Evolutionary conservation across 139 green algal species (phyloP), one percentile per base, ranked within the genome.

Genomic region (Mesotaenium endlicherianum): DNA sequence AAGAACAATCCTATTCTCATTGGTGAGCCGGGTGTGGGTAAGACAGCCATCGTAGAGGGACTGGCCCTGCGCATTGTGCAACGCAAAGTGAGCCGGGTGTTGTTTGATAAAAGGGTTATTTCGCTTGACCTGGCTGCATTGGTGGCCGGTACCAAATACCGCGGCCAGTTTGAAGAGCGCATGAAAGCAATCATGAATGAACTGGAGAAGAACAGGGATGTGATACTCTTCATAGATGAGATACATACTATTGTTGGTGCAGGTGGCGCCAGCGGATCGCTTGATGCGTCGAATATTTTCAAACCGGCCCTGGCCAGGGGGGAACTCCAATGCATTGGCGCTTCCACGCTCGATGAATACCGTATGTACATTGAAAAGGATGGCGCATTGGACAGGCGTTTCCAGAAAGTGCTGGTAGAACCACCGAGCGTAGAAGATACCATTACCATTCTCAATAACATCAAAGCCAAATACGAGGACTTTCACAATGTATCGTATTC

Each of bases 321-420:
- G 1, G 77, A 88, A 36, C 17, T 91, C 3, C 82, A 85, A n/a
- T 80, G 59, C n/a, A 81, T 86, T 81, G 78, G 68, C 58, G 95
- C 95, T 68, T 98, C 95, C 60, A 98, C 95, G 14, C 86, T 98
- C 20, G 91, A 79, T 5, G 95, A 98, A 90, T 97, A 97, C 87
- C 85, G 95, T 6, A 88, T 97, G 89, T 89, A 98, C 91, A 95
- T 98, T 40, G 95, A 98, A 87, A 98, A 98, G 91, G 95, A 98
- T 77, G 91, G 93, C 2, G 95, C 95, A 0, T 92, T 98, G 95
- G 43, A n/a, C n/a, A n/a, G n/a, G n/a, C n/a, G n/a, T n/a, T 97
- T 97, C 87, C 94, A 97, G 64, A 11, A 6, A 6, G 77, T 87
- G n/a, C 38, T 39, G 6, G 77, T 87, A 2, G 17, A 43, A 59